Evolutionary conservation across 2,329 filamentous ascomycete genomes (phyloP).

Genomic region (Colletotrichum siamense): DNA sequence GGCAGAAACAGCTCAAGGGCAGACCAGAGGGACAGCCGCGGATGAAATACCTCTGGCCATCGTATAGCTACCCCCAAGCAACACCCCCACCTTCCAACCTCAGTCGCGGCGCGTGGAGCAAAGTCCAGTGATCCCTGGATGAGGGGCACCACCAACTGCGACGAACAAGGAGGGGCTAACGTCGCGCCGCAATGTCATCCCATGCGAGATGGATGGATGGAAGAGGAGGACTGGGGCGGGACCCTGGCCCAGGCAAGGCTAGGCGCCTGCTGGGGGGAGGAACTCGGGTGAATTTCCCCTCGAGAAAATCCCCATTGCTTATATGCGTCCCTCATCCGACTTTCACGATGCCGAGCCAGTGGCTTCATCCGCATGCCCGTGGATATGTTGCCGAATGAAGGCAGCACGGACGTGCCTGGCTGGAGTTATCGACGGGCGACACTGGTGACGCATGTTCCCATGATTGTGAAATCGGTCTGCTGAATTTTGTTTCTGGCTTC

Average conservation of each 20-base stretch:
- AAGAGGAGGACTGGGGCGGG: neutral
- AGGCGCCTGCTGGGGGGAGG: neutral
- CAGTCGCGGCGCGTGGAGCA: neutral
- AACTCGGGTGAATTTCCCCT: neutral
- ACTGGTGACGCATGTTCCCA: neutral
- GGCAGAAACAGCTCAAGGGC: neutral
- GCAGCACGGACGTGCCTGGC: neutral
- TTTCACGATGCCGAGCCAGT: neutral
- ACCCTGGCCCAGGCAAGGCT: slow-evolving; percentile 2
- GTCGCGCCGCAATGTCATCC: slow-evolving; percentile 12
- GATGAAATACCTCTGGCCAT: slow-evolving; percentile 21
- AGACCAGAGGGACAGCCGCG: neutral
- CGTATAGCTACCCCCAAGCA: slow-evolving; percentile 1
- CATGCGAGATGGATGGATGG: neutral
- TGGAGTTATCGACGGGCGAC: neutral
- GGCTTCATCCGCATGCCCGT: neutral
- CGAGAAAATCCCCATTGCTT: neutral
- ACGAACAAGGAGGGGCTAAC: slow-evolving; percentile 12
- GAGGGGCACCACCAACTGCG: slow-evolving; percentile 14
- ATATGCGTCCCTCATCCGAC: neutral
- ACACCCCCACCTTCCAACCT: slow-evolving; percentile 14
- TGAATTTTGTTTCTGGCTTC: neutral
- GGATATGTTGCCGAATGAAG: neutral
- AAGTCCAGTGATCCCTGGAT: slow-evolving; percentile 5
- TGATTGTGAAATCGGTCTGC: neutral